Base-by-base conservation (phyloP, 495 filamentous ascomycete genomes). In the Gamarada debralockiae region DNA sequence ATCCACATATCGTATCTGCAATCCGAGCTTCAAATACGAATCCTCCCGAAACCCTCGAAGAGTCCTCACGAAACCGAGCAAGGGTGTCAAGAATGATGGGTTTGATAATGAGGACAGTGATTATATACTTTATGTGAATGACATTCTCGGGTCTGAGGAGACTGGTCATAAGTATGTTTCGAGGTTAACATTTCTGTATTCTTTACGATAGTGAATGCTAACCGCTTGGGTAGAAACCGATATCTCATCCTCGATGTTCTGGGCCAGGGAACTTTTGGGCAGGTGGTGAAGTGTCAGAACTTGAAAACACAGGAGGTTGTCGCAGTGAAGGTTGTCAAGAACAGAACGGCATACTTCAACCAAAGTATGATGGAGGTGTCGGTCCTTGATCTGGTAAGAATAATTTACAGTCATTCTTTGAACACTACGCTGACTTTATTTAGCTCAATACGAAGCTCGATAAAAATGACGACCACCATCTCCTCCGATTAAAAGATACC, bases 331-430 rank as follows among this genome's bases (percentile, higher is more conserved):
- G 95, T 97, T 24, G 92, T 99, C 72, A 99, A 99, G 70, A 99
- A 99, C 67, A 83, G 95, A 67, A 97, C 93, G 0, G 95, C 95
- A 15, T 99, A 99, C 64, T 99, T 99, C 75, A 99, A 99, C 64
- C 95, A 99, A 69, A 99, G 95, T 67, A 99, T 99, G 95, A 99
- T 99, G 95, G 95, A 99, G 62, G 95, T 99, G 23, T 99, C 95
- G 7, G 95, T 99, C 7, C 73, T 99, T 24, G 95, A 99, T 68
- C 66, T 99, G 77, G 92, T 97, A 79, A 53, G 84, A 24, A 20
- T 56, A 42, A 15, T 33, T 36, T 33, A 13, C 8, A 1, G 24
- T 3, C 8, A 24, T 15, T 48, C 36, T 17, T 27, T 23, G 10
- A 34, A 20, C 17, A 15, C 22, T 15, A 2, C 14, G 12, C 31